Evolutionary conservation across 805 yeast species (phyloP).

Genomic region (Ogataea salicorniae): DNA sequence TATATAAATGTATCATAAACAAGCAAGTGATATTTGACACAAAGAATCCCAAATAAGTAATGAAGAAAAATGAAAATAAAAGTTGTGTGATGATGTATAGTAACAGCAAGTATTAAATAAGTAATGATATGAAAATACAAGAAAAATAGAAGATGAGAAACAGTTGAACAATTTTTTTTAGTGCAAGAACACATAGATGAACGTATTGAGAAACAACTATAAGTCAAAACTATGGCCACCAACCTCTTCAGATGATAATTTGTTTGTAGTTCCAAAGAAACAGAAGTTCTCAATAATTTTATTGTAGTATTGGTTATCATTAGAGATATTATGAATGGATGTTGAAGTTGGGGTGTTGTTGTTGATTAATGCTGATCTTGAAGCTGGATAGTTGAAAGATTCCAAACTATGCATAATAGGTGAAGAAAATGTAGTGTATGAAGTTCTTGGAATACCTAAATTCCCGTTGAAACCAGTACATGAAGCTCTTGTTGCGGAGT

Average conservation of each 20-base stretch:
- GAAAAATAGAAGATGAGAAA: no score
- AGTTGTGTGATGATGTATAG: no score
- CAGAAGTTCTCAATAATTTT: constrained; percentile 27
- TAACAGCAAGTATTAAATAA: no score
- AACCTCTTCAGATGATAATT: neutral
- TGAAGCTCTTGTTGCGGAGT: constrained; percentile 7
- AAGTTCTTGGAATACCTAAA: neutral
- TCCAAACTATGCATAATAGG: neutral
- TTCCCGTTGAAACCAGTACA: neutral
- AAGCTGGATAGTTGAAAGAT: neutral
- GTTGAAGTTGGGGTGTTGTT: neutral
- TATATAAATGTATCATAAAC: no score
- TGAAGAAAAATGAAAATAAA: no score
- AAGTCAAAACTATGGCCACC: no score
- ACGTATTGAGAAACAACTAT: no score
- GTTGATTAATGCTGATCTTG: neutral
- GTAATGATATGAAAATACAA: no score
- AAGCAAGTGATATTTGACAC: no score
- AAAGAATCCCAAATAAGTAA: no score
- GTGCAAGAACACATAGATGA: no score
- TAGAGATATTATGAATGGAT: neutral
- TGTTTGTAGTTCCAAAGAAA: constrained; percentile 23
- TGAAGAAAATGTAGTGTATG: neutral
- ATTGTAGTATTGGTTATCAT: constrained; percentile 16
- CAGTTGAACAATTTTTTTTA: no score